Conservation (phyloP, 2,329 filamentous ascomycete species). For the Penicillium sp. region DNA sequence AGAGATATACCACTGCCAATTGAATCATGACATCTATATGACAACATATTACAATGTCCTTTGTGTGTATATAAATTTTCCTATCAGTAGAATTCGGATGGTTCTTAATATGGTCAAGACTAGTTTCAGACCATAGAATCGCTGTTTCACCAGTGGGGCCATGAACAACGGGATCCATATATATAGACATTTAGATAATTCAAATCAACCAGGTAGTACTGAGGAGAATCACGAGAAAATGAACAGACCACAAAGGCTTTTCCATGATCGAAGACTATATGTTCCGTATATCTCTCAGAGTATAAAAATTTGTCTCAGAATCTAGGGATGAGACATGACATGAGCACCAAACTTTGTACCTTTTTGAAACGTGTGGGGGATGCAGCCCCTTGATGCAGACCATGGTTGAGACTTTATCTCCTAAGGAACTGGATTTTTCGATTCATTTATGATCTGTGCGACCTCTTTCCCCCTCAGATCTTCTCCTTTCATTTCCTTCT, state of each 20-base stretch:
- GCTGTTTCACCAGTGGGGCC: constrained; percentile 15
- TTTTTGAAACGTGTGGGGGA: constrained; percentile 1
- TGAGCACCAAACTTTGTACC: not conserved
- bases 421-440: not conserved
- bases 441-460: not conserved
- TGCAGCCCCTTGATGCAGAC: not conserved
- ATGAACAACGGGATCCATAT: not conserved
- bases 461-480: not conserved
- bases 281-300: not conserved
- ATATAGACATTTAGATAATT: not conserved
- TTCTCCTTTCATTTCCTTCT: not conserved
- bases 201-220: not conserved
- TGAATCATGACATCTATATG: too few relatives aligned
- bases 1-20: too few relatives aligned
- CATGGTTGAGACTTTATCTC: not conserved
- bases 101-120: not conserved
- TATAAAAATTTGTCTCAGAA: not conserved
- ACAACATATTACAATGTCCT: too few relatives aligned
- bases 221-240: too few relatives aligned
- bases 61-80: not conserved
- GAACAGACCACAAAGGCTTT: too few relatives aligned
- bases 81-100: not conserved
- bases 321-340: not conserved
- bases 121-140: not conserved
- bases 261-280: not conserved